Conservation (phyloP, 2,329 filamentous ascomycete genomes). For the Pseudopyrenochaeta lycopersici region DNA sequence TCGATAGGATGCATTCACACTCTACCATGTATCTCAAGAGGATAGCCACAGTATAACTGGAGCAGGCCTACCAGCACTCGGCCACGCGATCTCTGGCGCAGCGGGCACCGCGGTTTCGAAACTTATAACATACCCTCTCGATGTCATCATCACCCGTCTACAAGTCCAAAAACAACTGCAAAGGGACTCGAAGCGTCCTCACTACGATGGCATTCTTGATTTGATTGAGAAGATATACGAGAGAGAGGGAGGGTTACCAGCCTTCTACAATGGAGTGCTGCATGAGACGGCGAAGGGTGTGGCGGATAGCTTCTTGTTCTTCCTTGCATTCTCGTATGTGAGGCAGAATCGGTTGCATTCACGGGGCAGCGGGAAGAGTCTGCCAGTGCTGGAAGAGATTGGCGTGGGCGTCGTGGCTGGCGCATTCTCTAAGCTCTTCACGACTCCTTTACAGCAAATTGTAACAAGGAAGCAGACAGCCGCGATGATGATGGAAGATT, state of each 20-base stretch:
- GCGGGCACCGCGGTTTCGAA: conserved; percentile 82
- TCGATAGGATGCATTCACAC: conserved; percentile 51
- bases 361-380: conserved; percentile 40
- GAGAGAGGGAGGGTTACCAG: conserved; percentile 72
- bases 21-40: conserved; percentile 54
- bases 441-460: conserved; percentile 82
- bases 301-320: conserved; percentile 84
- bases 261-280: conserved; percentile 67
- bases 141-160: conserved; percentile 81
- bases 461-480: conserved; percentile 83
- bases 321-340: conserved; percentile 77
- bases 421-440: conserved; percentile 76
- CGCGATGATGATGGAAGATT: conserved; percentile 57
- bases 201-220: conserved; percentile 73
- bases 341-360: conserved; percentile 53
- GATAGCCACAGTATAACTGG: conserved; percentile 41
- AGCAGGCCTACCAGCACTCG: conserved; percentile 73
- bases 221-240: conserved; percentile 75
- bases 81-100: conserved; percentile 83
- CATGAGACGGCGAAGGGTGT: conserved; percentile 58
- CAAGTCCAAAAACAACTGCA: conserved; percentile 76
- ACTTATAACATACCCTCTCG: conserved; percentile 80
- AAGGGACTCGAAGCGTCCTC: conserved; percentile 49
- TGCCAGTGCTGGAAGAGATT: conserved; percentile 76
- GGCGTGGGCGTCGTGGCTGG: conserved; percentile 77